Evolutionary conservation across 2,329 filamentous ascomycete species (phyloP).

Genomic region (Fonsecaea pedrosoi): DNA sequence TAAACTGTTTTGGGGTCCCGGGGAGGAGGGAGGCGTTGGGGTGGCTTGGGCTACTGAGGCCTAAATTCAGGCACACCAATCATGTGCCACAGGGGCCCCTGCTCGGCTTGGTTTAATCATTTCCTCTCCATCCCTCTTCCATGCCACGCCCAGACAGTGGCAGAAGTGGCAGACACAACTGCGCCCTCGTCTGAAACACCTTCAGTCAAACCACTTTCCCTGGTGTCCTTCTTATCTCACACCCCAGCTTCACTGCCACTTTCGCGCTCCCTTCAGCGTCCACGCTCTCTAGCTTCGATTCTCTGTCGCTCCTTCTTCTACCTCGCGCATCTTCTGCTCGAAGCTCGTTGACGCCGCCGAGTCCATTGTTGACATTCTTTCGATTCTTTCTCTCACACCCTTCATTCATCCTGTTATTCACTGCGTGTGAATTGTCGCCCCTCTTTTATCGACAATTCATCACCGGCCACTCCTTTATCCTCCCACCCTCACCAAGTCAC

Average conservation of each 20-base stretch:
- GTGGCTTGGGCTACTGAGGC: conserved; percentile 15
- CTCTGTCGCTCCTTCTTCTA: conserved; percentile 32
- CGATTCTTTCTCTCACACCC: conserved; percentile 30
- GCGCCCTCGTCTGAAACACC: conserved; percentile 11
- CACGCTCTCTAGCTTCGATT: conserved; percentile 21
- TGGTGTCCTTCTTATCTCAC: conserved; percentile 17
- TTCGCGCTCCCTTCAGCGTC: conserved; percentile 7
- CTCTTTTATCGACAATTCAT: conserved; percentile 46
- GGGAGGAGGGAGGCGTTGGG: conserved; percentile 9
- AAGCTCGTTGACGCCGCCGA: conserved; percentile 24
- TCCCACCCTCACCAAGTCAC: conserved; percentile 2
- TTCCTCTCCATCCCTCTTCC: neutral
- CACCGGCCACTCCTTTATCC: conserved; percentile 32
- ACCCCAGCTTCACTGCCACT: conserved; percentile 29
- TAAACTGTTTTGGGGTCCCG: conserved; percentile 24
- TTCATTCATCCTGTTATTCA: conserved; percentile 26
- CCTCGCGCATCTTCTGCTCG: conserved; percentile 21
- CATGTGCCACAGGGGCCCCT: neutral
- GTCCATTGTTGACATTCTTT: conserved; percentile 6
- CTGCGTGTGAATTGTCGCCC: conserved; percentile 45
- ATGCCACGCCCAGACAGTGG: neutral
- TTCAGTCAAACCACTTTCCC: conserved; percentile 24
- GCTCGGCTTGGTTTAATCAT: neutral
- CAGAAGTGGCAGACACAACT: neutral
- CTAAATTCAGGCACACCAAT: conserved; percentile 40